Base-by-base conservation (phyloP, 2,329 filamentous ascomycete species). In the Aspergillus ochraceus region DNA sequence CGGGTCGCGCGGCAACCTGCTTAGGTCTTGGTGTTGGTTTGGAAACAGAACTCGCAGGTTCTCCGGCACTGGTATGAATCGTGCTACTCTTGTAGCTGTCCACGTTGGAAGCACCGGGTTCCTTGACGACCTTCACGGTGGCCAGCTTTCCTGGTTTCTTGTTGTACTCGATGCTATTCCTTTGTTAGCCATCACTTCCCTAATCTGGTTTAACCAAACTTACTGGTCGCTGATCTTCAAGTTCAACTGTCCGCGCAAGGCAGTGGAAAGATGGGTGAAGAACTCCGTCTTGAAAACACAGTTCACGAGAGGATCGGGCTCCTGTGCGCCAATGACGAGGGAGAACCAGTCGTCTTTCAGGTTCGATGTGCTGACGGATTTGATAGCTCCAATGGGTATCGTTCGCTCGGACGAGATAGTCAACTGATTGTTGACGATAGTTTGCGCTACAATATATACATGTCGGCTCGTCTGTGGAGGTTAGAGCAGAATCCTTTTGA, bases 231-330 rank as follows among this genome's bases (percentile, higher is more conserved):
- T 86, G 63, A 98, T 89, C 77, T 90, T 92, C 52, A 99, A 79
- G 72, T 88, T 92, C 72, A 96, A 85, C 10, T 90, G 88, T 9
- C 90, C 91, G 3, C 90, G 88, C 77, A 96, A 90, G 55, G 88
- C 87, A 54, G 86, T 88, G 72, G 89, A 87, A 79, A 99, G 88
- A 64, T 97, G 93, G 0, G 94, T 96, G 72, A 98, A 96, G 77
- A 99, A 88, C 72, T 99, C 95, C 0, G 95, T 99, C 81, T 99
- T 99, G 76, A 99, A 88, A 20, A 97, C 81, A 72, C 95, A 99
- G 78, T 89, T 96, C 70, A 99, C 77, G 22, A 99, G 83, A n/a
- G 95, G 92, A 75, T 99, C 95, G 0, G 95, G 84, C 74, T 98
- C 94, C 72, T 96, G 92, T 9, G 89, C 88, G 32, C 93, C 92